Conservation (phyloP, 1,284 basidiomycete genomes). For the Ustanciosporium gigantosporum region DNA sequence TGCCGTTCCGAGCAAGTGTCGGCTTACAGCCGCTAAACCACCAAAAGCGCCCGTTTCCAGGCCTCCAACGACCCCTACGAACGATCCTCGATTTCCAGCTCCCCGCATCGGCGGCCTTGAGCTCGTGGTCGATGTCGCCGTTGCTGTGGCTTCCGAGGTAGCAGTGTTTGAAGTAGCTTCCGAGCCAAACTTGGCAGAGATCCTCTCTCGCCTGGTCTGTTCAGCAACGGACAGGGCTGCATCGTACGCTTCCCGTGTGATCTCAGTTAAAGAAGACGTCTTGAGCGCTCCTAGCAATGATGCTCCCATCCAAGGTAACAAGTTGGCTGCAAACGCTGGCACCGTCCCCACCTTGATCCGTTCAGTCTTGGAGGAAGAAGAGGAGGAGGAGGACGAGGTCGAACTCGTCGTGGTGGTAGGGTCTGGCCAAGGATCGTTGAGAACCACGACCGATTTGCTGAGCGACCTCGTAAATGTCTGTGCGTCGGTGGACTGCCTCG, state of each 20-base stretch:
- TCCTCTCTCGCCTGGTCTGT: not conserved
- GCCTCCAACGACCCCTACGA: conserved; percentile 46
- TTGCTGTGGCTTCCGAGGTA: not conserved
- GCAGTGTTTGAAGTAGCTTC: not conserved
- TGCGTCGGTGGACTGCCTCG: too few species aligned
- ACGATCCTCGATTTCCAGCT: conserved; percentile 34
- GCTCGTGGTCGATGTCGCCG: not conserved
- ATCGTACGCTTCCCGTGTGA: conserved; percentile 33
- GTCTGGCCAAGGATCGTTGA: conserved; percentile 35
- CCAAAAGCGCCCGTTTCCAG: conserved; percentile 47
- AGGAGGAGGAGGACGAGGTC: too few species aligned
- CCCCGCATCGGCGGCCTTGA: conserved; percentile 12
- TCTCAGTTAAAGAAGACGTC: conserved; percentile 19
- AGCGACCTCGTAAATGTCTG: too few species aligned
- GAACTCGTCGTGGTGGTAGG: too few species aligned
- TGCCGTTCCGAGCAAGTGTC: conserved; percentile 37
- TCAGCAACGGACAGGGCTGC: conserved; percentile 9
- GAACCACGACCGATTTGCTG: conserved; percentile 6
- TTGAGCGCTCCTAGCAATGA: conserved; percentile 74
- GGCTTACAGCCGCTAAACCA: conserved; percentile 39
- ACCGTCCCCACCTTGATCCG: conserved; percentile 60
- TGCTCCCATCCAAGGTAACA: conserved; percentile 88
- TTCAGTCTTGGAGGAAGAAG: too few species aligned
- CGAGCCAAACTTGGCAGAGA: too few species aligned
- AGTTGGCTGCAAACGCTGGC: conserved; percentile 78